Conservation (phyloP, 495 filamentous ascomycete genomes). For the Aspergillus sclerotioniger region DNA sequence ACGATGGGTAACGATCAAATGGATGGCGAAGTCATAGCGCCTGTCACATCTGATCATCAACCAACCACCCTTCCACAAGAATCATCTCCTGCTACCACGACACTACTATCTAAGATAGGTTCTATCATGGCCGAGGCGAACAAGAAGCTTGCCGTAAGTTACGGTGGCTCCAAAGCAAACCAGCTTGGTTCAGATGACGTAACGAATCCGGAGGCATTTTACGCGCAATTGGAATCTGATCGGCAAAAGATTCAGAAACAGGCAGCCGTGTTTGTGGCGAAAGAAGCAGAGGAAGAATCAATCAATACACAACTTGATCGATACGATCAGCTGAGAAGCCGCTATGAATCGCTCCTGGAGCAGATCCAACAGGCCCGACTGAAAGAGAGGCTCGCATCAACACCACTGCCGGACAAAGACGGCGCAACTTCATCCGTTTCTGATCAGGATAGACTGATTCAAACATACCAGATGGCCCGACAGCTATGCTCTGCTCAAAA, state of each 20-base stretch:
- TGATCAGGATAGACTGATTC: constrained; percentile 29
- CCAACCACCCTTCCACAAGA: constrained; percentile 24
- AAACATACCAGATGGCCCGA: constrained; percentile 33
- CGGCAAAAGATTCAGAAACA: constrained; percentile 43
- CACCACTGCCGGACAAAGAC: constrained; percentile 18
- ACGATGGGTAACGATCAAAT: constrained; percentile 45
- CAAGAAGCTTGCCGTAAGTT: constrained; percentile 40
- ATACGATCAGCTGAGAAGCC: constrained; percentile 35
- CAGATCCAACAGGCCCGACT: constrained; percentile 35
- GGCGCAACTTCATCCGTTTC: constrained; percentile 17
- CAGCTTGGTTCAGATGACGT: constrained; percentile 41
- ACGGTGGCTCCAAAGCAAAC: constrained; percentile 38
- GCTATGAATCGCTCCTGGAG: constrained; percentile 46
- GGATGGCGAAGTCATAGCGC: constrained; percentile 28
- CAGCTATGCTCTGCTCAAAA: constrained; percentile 41
- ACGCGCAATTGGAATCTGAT: constrained; percentile 45
- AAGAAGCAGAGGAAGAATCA: constrained; percentile 32
- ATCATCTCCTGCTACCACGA: constrained; percentile 29
- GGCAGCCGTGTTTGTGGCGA: constrained; percentile 26
- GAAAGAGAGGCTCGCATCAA: constrained; percentile 22
- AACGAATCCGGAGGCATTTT: constrained; percentile 43
- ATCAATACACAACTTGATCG: constrained; percentile 30
- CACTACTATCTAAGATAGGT: constrained; percentile 42
- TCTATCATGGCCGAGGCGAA: constrained; percentile 46
- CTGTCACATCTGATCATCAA: constrained; percentile 25